These are phyloP conservation scores for Coniosporium tulheliwenetii DNA, from an alignment of 2,329 filamentous ascomycete species.

Conservation along the genomic window DNA sequence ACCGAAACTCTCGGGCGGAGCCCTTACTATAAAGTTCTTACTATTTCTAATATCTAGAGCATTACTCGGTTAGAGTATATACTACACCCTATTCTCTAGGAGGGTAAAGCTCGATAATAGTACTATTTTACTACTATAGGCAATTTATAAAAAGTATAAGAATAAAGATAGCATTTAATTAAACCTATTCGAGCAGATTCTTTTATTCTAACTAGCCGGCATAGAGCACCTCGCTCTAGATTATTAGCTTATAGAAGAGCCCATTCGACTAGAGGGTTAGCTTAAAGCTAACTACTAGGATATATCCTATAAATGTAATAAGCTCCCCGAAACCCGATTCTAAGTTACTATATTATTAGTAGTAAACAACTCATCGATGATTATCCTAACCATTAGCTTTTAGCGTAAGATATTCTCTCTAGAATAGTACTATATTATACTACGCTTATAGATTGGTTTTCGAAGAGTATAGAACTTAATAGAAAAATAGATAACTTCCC, in stretches of 20 bases:
- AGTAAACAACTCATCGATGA: slow-evolving; percentile 22
- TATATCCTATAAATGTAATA: slow-evolving; percentile 45
- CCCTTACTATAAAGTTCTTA: too few relatives aligned
- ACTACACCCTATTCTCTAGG: slow-evolving; percentile 43
- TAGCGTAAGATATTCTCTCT: slow-evolving; percentile 18
- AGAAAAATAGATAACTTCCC: slow-evolving; percentile 32
- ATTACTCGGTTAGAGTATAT: slow-evolving; percentile 35
- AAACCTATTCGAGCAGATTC: slow-evolving; percentile 44
- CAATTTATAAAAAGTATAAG: slow-evolving; percentile 27
- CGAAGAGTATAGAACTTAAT: slow-evolving; percentile 34
- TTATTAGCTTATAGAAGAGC: slow-evolving; percentile 23
- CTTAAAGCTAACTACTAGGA: slow-evolving; percentile 37
- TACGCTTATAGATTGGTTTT: slow-evolving; percentile 21
- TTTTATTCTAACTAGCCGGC: slow-evolving; percentile 50
- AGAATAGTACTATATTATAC: slow-evolving; percentile 12
- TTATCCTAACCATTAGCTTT: slow-evolving; percentile 22
- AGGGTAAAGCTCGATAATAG: slow-evolving; percentile 21
- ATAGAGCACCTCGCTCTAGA: slow-evolving; percentile 35
- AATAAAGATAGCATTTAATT: slow-evolving; percentile 38
- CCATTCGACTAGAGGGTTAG: slow-evolving; percentile 37
- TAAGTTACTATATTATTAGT: slow-evolving; percentile 28
- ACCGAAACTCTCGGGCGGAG: too few relatives aligned
- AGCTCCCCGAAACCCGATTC: slow-evolving; percentile 24
- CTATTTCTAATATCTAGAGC: slow-evolving; percentile 39
- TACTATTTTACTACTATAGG: slow-evolving; percentile 16